Base-by-base conservation (phyloP, 1,284 basidiomycete genomes). In the Leccinum griseonigrum region DNA sequence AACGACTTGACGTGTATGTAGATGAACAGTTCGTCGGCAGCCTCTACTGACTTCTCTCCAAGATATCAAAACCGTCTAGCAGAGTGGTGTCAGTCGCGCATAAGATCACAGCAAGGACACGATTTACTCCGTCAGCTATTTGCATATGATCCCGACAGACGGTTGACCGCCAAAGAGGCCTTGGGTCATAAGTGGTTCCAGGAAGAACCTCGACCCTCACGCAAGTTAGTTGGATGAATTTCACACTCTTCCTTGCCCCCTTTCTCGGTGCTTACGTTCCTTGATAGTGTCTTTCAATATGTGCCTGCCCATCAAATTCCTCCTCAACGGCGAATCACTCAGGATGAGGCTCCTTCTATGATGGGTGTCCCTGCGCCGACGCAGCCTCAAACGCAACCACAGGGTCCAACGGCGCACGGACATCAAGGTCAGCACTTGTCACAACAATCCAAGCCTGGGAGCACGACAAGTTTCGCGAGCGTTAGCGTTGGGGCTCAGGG, bases 121-220 rank as follows among this genome's bases (percentile, higher is more conserved):
- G 92, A 97, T 64, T 85, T 99, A 55, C 85, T 98, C n/a, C 83
- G 83, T 7, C 81, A 84, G 64, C 81, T 97, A 40, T 95, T 98
- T 72, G 85, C 87, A 28, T 99, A 96, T 77, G 95, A 98, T 75
- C 97, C 97, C 0, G 89, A 91, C 64, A 86, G 84, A 66, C 83
- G 97, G 14, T 82, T 98, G 43, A 94, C 91, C 0, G 94, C 95
- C 0, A 83, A 85, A 64, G 86, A 93, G 65, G 90, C 94, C 0
- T 77, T 99, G 1, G 79, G 81, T 14, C 96, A 98, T 74, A 82
- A 81, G 68, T 93, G 91, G 91, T 93, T 93, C 70, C 79, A 83
- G 43, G 89, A 92, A 72, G 90, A 91, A 2, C 90, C 90, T 8
- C 78, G 79, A 34, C 91, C 91, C 1, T 91, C 87, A 9, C 79